A percentile compares a stretch with the other conserved stretches of the same genome.
phyloP scores from a whole-genome alignment of 768 basidiomycete genomes.

The Lentinula lateritia region DNA sequence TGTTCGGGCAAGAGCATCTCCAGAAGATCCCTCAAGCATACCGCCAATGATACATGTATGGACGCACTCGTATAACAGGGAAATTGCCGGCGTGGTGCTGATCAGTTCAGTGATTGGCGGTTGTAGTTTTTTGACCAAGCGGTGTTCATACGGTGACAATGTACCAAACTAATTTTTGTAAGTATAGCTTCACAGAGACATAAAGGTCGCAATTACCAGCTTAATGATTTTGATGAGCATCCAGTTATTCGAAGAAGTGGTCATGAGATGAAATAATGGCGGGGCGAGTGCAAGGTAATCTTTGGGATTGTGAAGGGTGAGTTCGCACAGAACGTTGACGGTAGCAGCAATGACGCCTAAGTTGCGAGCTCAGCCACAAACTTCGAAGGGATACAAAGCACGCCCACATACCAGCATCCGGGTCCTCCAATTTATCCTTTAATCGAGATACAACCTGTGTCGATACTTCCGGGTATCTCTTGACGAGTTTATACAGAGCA shows the following conservation, averaged over 20 bases:
- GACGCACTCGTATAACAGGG: constrained; percentile 95
- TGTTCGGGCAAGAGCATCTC: constrained; percentile 71
- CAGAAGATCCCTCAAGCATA: constrained; percentile 80
- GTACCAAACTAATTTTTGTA: constrained; percentile 71
- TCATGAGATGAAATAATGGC: constrained; percentile 87
- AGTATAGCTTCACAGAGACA: neutral
- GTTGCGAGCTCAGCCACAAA: neutral
- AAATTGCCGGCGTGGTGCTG: constrained; percentile 92
- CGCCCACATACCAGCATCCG: constrained; percentile 53
- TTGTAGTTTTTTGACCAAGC: constrained; percentile 90
- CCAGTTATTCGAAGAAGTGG: constrained; percentile 97
- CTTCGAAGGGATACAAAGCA: neutral
- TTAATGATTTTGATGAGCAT: constrained; percentile 99
- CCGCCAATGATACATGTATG: constrained; percentile 97
- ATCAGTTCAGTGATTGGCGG: constrained; percentile 94
- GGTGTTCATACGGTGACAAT: constrained; percentile 85
- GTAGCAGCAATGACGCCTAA: constrained; percentile 90
- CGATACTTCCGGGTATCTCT: constrained; percentile 77
- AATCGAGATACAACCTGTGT: constrained; percentile 61
- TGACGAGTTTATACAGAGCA: constrained; percentile 72
- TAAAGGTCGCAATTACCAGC: constrained; percentile 44
- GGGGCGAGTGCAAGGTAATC: constrained; percentile 88
- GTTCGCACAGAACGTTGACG: constrained; percentile 91
- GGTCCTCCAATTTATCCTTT: constrained; percentile 76
- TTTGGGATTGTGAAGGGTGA: constrained; percentile 72